Evolutionary conservation across 2,329 filamentous ascomycete species (phyloP).

Genomic region (Colletotrichum plurivorum): DNA sequence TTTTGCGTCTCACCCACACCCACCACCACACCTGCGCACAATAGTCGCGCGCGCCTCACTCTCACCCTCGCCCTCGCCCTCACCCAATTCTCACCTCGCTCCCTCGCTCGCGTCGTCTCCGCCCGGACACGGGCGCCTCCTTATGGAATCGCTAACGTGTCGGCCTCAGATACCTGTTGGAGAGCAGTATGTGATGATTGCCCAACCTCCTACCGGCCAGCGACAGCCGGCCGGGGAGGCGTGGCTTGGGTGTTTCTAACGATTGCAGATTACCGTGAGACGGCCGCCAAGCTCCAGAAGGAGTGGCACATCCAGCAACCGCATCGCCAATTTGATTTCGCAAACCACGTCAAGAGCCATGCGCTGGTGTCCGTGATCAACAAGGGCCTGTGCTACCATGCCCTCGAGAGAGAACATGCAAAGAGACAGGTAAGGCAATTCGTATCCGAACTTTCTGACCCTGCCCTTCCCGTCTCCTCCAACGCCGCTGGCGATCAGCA

Average conservation of each 20-base stretch:
- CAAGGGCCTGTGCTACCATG: constrained; percentile 73
- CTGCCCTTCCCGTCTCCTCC: constrained; percentile 38
- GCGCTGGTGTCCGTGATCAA: constrained; percentile 75
- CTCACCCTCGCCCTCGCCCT: constrained; percentile 14
- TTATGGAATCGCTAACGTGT: constrained; percentile 36
- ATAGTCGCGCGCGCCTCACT: constrained; percentile 30
- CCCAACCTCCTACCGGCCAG: constrained; percentile 24
- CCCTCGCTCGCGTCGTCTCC: not conserved
- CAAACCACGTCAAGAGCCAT: constrained; percentile 75
- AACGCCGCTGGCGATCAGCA: constrained; percentile 38
- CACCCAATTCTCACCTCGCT: too few relatives aligned
- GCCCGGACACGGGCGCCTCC: constrained; percentile 9
- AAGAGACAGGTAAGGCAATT: constrained; percentile 61
- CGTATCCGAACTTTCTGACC: constrained; percentile 25
- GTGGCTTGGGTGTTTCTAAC: constrained; percentile 28
- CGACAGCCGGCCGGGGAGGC: constrained; percentile 36
- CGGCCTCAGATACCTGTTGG: constrained; percentile 68
- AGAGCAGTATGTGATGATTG: constrained; percentile 69
- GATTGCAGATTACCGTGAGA: constrained; percentile 74
- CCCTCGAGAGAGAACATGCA: constrained; percentile 69
- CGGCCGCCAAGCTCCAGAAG: constrained; percentile 77
- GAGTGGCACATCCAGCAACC: constrained; percentile 76
- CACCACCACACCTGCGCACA: constrained; percentile 15
- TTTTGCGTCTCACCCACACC: constrained; percentile 42
- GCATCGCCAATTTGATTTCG: constrained; percentile 74